Conservation (phyloP, 129 eudicot species). For the Erigeron canadensis region DNA sequence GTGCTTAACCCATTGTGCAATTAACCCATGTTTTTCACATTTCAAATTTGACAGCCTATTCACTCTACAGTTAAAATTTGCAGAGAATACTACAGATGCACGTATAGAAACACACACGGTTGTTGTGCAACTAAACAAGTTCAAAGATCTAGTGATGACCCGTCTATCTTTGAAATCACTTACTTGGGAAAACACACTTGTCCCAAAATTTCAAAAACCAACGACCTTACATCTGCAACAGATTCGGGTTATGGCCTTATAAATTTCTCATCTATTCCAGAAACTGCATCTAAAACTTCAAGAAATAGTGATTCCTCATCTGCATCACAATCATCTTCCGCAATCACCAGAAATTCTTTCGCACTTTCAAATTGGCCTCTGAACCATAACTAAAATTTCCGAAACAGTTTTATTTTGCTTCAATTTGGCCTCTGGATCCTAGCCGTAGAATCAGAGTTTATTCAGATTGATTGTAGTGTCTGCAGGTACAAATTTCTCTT, state of each 20-base stretch:
- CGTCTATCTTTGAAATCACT: conserved; percentile 30
- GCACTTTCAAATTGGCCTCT: conserved; percentile 37
- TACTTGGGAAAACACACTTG: conserved; percentile 36
- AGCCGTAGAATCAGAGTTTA: not conserved
- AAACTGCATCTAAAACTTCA: conserved; percentile 20
- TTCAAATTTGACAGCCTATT: not conserved
- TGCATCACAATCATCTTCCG: conserved; percentile 30
- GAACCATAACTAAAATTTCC: conserved; percentile 25
- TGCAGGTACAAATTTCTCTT: not conserved
- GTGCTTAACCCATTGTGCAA: no score
- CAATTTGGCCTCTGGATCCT: not conserved
- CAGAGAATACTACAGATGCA: conserved; percentile 41
- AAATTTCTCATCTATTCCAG: conserved; percentile 31
- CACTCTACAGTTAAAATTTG: not conserved
- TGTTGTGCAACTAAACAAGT: conserved; percentile 40
- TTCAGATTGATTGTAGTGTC: conserved; percentile 6
- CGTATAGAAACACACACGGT: conserved; percentile 33
- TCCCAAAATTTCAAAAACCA: conserved; percentile 31
- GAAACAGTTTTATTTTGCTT: conserved; percentile 1
- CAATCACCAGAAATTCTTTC: conserved; percentile 29
- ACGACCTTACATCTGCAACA: conserved; percentile 21
- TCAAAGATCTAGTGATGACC: conserved; percentile 35
- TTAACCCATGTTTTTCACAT: no score
- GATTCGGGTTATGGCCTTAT: conserved; percentile 31
- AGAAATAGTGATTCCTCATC: conserved; percentile 16